A percentile compares a stretch with the other conserved stretches of the same genome.
phyloP scores from a whole-genome alignment of 441 rosid species.

The Populus hybrid region DNA sequence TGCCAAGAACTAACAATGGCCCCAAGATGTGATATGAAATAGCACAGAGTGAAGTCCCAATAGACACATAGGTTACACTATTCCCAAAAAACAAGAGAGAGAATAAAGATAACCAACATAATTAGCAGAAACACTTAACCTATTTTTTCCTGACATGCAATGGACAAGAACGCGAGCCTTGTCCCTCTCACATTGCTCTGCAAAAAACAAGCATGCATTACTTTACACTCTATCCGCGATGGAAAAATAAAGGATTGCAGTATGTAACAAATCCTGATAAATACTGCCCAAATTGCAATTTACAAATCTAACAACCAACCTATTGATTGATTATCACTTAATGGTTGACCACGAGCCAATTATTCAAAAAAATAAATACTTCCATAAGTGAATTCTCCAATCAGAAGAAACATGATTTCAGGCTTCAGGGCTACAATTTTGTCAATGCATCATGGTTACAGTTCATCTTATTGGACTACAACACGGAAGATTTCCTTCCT shows the following conservation, averaged over 20 bases:
- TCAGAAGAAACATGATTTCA: conserved; percentile 6
- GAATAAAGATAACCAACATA: neutral
- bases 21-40: neutral
- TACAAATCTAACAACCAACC: neutral
- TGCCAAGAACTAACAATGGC: neutral
- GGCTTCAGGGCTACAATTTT: neutral
- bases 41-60: neutral
- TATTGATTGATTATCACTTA: neutral
- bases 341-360: neutral
- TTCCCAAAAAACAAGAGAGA: neutral
- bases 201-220: conserved; percentile 18
- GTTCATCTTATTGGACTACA: neutral
- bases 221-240: neutral
- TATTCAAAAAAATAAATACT: neutral
- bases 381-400: neutral
- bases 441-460: neutral
- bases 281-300: neutral
- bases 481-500: neutral
- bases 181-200: conserved; percentile 91
- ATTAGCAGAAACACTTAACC: conserved; percentile 37
- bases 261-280: neutral
- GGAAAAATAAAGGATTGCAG: conserved; percentile 1
- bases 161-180: conserved; percentile 96
- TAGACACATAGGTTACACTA: neutral
- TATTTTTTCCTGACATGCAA: conserved; percentile 96